These are phyloP conservation scores for Thielaviopsis punctulata DNA, from an alignment of 2,329 filamentous ascomycete genomes.

Conservation along the genomic window DNA sequence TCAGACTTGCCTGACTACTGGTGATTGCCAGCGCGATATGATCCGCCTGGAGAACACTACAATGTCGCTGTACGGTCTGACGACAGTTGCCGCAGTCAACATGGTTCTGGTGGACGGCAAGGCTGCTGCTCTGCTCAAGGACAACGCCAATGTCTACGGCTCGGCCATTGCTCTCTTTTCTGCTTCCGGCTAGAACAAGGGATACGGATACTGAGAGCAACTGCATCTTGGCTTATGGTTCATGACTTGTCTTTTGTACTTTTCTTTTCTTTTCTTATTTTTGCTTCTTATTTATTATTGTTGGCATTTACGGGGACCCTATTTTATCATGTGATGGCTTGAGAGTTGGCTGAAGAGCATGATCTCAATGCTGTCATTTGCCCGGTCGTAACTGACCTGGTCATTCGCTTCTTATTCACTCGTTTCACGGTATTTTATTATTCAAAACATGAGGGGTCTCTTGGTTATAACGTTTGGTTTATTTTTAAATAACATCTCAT, in stretches of 20 bases:
- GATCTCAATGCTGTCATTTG: neutral
- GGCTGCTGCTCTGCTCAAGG: slow-evolving; percentile 33
- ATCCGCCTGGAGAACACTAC: slow-evolving; percentile 49
- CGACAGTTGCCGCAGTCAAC: slow-evolving; percentile 57
- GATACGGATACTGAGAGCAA: neutral
- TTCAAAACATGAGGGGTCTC: neutral
- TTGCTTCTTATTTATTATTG: neutral
- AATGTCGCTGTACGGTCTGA: slow-evolving; percentile 49
- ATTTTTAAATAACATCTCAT: neutral
- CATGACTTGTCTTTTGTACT: neutral
- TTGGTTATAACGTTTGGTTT: neutral
- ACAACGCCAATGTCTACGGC: slow-evolving; percentile 51
- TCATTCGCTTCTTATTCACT: neutral
- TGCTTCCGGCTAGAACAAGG: slow-evolving; percentile 8
- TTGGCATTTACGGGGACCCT: neutral
- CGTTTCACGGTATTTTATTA: neutral
- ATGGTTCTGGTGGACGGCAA: slow-evolving; percentile 50
- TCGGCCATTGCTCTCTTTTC: slow-evolving; percentile 39
- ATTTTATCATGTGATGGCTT: neutral
- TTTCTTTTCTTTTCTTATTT: slow-evolving; percentile 11
- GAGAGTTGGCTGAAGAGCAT: neutral
- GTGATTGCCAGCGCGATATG: slow-evolving; percentile 65
- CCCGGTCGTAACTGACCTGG: neutral
- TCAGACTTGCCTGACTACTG: slow-evolving; percentile 47
- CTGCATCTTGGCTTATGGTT: neutral